These are phyloP conservation scores for Tremellales sp. DNA, from an alignment of 1,284 basidiomycete species.

Conservation along the genomic window DNA sequence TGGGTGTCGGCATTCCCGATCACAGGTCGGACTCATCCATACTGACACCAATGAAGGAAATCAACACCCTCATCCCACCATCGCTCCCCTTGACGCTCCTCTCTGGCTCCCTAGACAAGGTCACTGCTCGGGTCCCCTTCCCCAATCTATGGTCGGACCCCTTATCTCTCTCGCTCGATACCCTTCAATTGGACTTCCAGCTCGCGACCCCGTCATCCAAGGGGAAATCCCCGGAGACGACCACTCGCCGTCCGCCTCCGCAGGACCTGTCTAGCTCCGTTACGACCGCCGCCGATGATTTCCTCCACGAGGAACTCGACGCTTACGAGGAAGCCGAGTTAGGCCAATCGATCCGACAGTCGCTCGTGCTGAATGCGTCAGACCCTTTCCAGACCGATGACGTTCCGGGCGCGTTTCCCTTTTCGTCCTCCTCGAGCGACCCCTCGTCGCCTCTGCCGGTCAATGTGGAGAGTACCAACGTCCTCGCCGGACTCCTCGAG, in stretches of 20 bases:
- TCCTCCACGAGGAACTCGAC: conserved; percentile 75
- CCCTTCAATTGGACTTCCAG: conserved; percentile 65
- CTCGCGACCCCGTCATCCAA: conserved; percentile 53
- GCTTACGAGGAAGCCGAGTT: conserved; percentile 66
- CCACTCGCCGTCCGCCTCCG: conserved; percentile 10
- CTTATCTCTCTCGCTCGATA: conserved; percentile 53
- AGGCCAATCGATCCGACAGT: conserved; percentile 59
- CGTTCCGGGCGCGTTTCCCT: conserved; percentile 41
- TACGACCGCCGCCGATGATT: conserved; percentile 72
- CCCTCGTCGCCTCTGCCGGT: conserved; percentile 11
- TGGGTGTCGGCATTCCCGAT: conserved; percentile 47
- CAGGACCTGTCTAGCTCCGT: conserved; percentile 68
- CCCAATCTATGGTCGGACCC: conserved; percentile 46
- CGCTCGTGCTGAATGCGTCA: conserved; percentile 30
- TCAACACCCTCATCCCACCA: conserved; percentile 64
- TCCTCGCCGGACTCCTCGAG: conserved; percentile 80
- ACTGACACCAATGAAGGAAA: conserved; percentile 56
- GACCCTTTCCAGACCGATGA: conserved; percentile 37
- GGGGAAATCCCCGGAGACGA: conserved; percentile 18
- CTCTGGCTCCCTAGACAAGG: conserved; percentile 66
- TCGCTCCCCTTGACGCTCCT: conserved; percentile 66
- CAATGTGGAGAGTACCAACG: conserved; percentile 57
- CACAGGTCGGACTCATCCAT: background rate
- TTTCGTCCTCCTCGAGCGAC: conserved; percentile 6
- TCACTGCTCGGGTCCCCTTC: conserved; percentile 59